These are phyloP conservation scores for Chaetomium sp. DNA, from an alignment of 2,329 filamentous ascomycete species.

Conservation along the genomic window DNA sequence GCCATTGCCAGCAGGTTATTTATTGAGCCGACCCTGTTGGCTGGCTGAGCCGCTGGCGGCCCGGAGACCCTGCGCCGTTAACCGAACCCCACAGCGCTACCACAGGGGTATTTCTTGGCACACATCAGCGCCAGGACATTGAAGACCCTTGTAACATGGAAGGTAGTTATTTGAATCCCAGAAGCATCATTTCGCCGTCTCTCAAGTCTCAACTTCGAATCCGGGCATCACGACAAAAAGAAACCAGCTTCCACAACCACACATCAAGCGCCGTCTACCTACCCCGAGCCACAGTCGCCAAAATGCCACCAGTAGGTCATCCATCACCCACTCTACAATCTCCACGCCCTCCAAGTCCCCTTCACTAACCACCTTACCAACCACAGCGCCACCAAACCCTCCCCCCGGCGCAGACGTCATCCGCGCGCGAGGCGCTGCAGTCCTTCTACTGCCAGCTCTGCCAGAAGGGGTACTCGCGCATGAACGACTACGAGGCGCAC, in stretches of 20 bases:
- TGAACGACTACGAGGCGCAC: conserved; percentile 95
- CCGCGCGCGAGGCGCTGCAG: conserved; percentile 74
- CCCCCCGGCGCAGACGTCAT: conserved; percentile 59
- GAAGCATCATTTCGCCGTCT: background rate
- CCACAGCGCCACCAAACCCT: conserved; percentile 58
- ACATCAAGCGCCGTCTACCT: background rate
- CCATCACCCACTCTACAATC: background rate
- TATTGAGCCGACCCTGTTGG: conserved; percentile 25
- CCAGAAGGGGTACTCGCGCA: conserved; percentile 89
- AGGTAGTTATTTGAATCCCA: background rate
- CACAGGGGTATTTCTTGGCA: conserved; percentile 24
- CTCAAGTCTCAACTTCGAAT: background rate
- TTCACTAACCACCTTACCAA: background rate
- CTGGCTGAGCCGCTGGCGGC: conserved; percentile 12
- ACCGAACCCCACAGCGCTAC: conserved; percentile 9
- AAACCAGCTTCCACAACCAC: background rate
- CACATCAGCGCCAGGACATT: conserved; percentile 19
- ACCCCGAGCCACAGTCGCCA: conserved; percentile 24
- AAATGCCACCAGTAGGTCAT: conserved; percentile 58
- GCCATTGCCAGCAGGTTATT: conserved; percentile 8
- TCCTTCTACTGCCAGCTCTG: conserved; percentile 87
- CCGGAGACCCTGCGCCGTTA: conserved; percentile 11
- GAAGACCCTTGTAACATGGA: background rate
- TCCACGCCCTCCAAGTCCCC: conserved; percentile 35
- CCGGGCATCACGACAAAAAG: background rate